Base-by-base conservation (phyloP, 306 rosid genomes). In the Lithocarpus polystachyus region DNA sequence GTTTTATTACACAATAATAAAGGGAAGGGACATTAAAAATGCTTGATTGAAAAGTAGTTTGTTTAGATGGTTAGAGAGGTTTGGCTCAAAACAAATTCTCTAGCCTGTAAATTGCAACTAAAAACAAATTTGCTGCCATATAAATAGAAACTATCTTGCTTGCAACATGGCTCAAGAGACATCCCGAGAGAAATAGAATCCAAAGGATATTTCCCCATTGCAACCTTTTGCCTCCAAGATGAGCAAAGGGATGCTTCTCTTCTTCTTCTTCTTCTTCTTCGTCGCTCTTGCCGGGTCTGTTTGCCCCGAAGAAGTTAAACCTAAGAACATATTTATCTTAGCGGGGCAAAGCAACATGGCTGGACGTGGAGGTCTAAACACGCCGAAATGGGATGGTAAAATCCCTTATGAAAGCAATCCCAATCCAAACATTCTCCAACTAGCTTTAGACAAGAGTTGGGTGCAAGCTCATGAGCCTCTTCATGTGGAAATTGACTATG, bases 321-420 rank as follows among this genome's bases (percentile, higher is more conserved):
- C 53, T 6, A 83, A 68, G 45, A 83, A 75, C 81, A 78, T 90
- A 23, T 90, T 94, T 75, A 89, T 94, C 75, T 70, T 92, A 17
- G 97, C 92, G 15, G 97, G 98, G 13, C 98, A 94, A 79, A 94
- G 98, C 85, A 92, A 94, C 91, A 94, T 94, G 97, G 98, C 94
- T 4, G 96, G 96, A 8, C 85, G 98, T 0, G 97, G 98, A 5
- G 98, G 98, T 24, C 88, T 92, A 0, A 84, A 88, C 5, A n/a
- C 24, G 0, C 24, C 68, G 40, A 83, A 79, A 15, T 90, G 98
- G 97, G 90, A 92, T 77, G 92, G 92, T 17, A 76, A 87, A 15
- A 83, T 94, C 22, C 98, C 98, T 0, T 69, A 72, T 0, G 75
- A 82, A 5, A 88, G 88, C 75, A 53, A 51, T 0, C 80, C 90